Conservation (phyloP, 192 early-diverging fungal genomes). For the Coemansia sp. region DNA sequence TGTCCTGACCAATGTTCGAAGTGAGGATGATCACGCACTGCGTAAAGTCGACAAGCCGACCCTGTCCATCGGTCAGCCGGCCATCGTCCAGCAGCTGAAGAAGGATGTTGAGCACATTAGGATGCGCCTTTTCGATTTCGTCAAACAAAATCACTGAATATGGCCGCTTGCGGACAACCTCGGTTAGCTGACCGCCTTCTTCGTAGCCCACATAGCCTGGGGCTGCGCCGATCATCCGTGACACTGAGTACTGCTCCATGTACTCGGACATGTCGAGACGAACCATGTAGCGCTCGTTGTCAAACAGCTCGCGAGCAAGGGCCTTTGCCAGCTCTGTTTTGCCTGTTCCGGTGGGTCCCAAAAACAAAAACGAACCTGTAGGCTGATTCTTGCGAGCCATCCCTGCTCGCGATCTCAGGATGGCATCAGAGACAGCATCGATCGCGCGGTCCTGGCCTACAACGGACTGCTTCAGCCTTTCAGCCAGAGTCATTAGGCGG, state of each 20-base stretch:
- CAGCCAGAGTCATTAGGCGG: conserved; percentile 74
- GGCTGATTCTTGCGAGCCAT: conserved; percentile 76
- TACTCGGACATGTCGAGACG: conserved; percentile 99
- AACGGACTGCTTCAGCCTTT: conserved; percentile 80
- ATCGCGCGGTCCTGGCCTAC: conserved; percentile 93
- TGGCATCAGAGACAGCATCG: conserved; percentile 86
- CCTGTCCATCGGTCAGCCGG: conserved; percentile 91
- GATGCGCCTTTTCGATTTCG: conserved; percentile 98
- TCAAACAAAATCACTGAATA: conserved; percentile 96
- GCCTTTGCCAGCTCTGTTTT: conserved; percentile 85
- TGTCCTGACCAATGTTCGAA: conserved; percentile 76
- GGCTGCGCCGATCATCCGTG: conserved; percentile 91
- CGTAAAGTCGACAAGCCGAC: conserved; percentile 88
- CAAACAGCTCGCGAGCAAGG: conserved; percentile 86
- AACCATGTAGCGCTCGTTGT: conserved; percentile 93
- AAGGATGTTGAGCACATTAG: conserved; percentile 75
- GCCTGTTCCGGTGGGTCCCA: conserved; percentile 96
- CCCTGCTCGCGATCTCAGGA: conserved; percentile 87
- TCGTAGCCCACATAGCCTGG: conserved; percentile 98
- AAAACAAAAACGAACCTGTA: conserved; percentile 91
- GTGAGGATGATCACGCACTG: conserved; percentile 98
- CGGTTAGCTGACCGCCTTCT: conserved; percentile 94
- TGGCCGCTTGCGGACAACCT: conserved; percentile 85
- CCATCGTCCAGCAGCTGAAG: conserved; percentile 93
- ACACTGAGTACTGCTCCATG: conserved; percentile 87